Percentiles rank a stretch among this genome's conserved stretches.
phyloP scores from a whole-genome alignment of 768 basidiomycete genomes.

The Lactarius psammicola region DNA sequence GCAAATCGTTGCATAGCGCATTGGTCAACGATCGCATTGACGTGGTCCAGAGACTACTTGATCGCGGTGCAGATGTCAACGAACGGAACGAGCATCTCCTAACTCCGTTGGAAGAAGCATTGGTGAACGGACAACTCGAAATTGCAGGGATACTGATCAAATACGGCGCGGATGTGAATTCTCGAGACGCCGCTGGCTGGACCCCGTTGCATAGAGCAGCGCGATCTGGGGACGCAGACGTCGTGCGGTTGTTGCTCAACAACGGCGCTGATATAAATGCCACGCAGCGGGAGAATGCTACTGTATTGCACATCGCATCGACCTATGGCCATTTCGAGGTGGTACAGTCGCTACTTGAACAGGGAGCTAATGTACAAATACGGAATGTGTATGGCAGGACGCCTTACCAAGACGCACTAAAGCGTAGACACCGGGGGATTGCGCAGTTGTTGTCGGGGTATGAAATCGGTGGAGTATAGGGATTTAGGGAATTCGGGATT shows the following conservation, averaged over 20 bases:
- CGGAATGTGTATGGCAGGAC: background rate
- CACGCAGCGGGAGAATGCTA: background rate
- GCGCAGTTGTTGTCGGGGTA: background rate
- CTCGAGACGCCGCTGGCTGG: background rate
- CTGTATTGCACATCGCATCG: background rate
- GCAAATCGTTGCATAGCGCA: background rate
- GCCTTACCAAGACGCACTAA: background rate
- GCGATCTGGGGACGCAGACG: background rate
- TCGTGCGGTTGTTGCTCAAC: background rate
- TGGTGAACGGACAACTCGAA: background rate
- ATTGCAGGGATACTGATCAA: background rate
- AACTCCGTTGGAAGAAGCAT: background rate
- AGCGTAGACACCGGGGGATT: background rate
- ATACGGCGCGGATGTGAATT: background rate
- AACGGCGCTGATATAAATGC: background rate
- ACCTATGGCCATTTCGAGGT: background rate
- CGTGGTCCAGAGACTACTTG: background rate
- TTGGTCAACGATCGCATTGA: background rate
- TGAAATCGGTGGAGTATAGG: background rate
- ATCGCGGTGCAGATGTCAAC: background rate
- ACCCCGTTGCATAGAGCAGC: background rate
- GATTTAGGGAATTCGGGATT: too few species aligned
- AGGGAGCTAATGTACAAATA: background rate
- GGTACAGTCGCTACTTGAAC: background rate
- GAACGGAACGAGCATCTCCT: background rate